Base-by-base conservation (phyloP, 176 grass and related monocot species). In the barley (Hordeum vulgare) region DNA sequence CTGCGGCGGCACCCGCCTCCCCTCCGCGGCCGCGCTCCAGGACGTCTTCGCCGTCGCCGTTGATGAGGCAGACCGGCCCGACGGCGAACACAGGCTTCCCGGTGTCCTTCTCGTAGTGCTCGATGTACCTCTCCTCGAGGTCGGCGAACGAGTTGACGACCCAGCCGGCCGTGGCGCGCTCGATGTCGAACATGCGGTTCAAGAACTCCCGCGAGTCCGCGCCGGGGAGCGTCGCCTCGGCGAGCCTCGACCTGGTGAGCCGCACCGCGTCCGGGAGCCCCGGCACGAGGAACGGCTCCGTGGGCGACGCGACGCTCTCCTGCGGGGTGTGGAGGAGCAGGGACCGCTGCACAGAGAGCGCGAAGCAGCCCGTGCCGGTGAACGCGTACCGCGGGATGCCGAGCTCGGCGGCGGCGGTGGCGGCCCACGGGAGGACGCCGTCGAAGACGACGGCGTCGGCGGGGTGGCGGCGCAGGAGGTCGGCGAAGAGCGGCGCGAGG, bases 371-470 rank as follows among this genome's bases (percentile, higher is more conserved):
- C 3, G 89, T 93, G 36, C 78, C 86, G 0, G 84, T 77, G 89
- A 96, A 93, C 27, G 86, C 84, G 80, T 93, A 96, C 26, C 80
- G 88, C 39, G 90, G 89, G 29, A 93, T 66, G 31, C 76, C 41
- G 71, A 89, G 73, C 81, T 93, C 84, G 7, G 84, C 14, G 1
- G 86, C 90, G 1, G 80, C 80, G 1, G 86, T 77, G 80, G 88
- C 84, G 0, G 91, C 84, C 94, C 94, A 96, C 6, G 84, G 86
- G 74, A 97, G 91, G 76, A 89, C 83, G 42, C 80, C 69, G 67
- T 93, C 86, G 51, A 90, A 96, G 0, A 93, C 88, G 33, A 96
- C 53, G 6, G 91, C 91, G 37, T 93, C 91, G 18, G 89, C 78
- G 0, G 71, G 80, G 36, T 70, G 28, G 29, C 51, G 17, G 8